phyloP scores from a whole-genome alignment of 768 basidiomycete species.

The Auriscalpium vulgare region DNA sequence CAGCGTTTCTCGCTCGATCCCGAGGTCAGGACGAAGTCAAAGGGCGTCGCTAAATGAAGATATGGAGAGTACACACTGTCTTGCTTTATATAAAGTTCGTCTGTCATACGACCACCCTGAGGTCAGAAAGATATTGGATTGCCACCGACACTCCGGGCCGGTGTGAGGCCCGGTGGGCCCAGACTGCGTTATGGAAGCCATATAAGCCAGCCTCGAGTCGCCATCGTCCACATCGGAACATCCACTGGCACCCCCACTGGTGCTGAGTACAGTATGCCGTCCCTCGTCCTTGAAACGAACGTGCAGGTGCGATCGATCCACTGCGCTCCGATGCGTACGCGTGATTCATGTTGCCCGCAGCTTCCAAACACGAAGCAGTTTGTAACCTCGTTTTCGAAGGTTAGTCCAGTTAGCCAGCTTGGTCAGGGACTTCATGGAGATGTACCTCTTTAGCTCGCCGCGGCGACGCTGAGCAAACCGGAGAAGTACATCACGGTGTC shows the following conservation, averaged over 20 bases:
- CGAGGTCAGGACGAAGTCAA: too few relatives aligned
- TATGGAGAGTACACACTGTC: too few relatives aligned
- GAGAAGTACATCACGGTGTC: conserved; percentile 46
- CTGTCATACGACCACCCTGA: too few relatives aligned
- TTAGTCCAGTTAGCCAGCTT: not conserved
- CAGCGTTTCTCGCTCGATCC: not conserved
- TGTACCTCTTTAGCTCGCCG: conserved; percentile 35
- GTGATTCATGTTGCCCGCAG: not conserved
- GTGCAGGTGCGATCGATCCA: conserved; percentile 4
- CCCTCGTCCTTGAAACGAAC: conserved; percentile 10
- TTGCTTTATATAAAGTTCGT: too few relatives aligned
- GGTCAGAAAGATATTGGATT: too few relatives aligned
- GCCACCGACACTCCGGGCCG: too few relatives aligned
- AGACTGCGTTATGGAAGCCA: not conserved
- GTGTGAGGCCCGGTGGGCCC: not conserved
- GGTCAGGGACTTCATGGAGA: not conserved
- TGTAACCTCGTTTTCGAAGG: conserved; percentile 10
- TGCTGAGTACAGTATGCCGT: conserved; percentile 3
- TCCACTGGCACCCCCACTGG: not conserved
- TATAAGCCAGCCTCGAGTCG: not conserved
- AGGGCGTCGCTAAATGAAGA: too few relatives aligned
- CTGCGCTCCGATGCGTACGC: not conserved
- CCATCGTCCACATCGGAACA: not conserved
- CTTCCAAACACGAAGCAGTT: conserved; percentile 1
- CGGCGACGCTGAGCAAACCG: conserved; percentile 44